These are phyloP conservation scores for Sugiyamaella chiloensis DNA, from an alignment of 805 yeast species.

Conservation along the genomic window DNA sequence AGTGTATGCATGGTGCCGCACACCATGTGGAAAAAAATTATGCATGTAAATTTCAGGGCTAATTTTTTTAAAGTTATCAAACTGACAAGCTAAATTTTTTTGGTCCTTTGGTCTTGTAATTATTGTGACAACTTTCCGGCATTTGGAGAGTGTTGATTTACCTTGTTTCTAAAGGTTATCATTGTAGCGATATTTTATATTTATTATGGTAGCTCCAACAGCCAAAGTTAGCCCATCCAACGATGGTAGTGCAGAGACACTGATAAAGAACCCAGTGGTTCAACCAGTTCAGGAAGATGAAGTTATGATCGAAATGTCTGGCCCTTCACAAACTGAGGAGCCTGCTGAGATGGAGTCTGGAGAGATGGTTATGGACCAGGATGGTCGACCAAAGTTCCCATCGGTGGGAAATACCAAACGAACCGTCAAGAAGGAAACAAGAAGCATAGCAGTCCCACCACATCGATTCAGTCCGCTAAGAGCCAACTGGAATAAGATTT, in stretches of 20 bases:
- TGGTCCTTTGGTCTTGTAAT: no score
- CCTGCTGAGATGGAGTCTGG: conserved; percentile 19
- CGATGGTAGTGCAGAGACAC: not conserved
- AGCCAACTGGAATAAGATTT: conserved; percentile 86
- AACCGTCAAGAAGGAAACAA: conserved; percentile 74
- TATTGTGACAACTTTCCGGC: no score
- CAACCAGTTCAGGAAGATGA: conserved; percentile 16
- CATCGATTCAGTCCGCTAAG: conserved; percentile 95
- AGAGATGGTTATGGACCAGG: conserved; percentile 64
- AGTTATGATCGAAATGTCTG: conserved; percentile 41
- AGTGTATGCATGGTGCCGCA: no score
- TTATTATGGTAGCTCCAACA: conserved; percentile 37
- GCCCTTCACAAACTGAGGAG: conserved; percentile 10
- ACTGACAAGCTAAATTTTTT: not conserved
- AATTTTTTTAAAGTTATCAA: not conserved
- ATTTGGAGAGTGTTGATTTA: no score
- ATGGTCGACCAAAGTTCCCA: conserved; percentile 82
- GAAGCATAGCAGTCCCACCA: conserved; percentile 94
- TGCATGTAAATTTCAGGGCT: not conserved
- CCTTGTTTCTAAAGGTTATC: no score
- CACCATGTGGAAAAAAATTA: not conserved
- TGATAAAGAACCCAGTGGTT: not conserved
- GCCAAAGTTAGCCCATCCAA: conserved; percentile 26
- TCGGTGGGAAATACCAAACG: conserved; percentile 63
- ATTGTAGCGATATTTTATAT: not conserved